Percentiles rank a stretch among this genome's conserved stretches.
phyloP scores from a whole-genome alignment of 2,329 filamentous ascomycete species.

The Boeremia exigua region DNA sequence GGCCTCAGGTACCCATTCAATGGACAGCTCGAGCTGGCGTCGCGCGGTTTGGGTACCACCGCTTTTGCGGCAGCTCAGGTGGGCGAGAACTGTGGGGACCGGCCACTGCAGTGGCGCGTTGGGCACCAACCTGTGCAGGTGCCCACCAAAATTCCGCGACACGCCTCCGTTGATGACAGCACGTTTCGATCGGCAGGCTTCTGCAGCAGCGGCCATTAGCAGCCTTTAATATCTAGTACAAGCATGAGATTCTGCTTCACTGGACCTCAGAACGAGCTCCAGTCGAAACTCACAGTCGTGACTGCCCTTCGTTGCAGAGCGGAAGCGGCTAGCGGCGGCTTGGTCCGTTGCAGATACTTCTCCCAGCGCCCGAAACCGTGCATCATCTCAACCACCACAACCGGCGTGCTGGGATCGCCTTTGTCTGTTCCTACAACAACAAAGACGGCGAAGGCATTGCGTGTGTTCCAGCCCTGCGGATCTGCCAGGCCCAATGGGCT shows the following conservation, averaged over 20 bases:
- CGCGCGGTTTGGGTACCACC: slow-evolving; percentile 36
- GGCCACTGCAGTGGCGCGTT: slow-evolving; percentile 34
- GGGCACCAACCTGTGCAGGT: slow-evolving; percentile 31
- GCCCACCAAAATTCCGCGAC: slow-evolving; percentile 23
- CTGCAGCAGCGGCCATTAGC: not conserved
- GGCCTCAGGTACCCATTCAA: slow-evolving; percentile 35
- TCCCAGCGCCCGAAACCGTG: slow-evolving; percentile 15
- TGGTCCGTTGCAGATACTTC: slow-evolving; percentile 13
- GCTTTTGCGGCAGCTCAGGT: slow-evolving; percentile 30
- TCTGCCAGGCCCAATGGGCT: slow-evolving; percentile 10
- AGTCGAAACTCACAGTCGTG: not conserved
- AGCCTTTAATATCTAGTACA: too few species aligned
- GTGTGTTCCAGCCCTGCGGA: slow-evolving; percentile 8
- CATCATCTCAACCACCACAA: slow-evolving; percentile 15
- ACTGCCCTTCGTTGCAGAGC: not conserved
- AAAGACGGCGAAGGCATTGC: slow-evolving; percentile 23
- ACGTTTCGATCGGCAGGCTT: slow-evolving; percentile 6
- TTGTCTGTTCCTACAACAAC: slow-evolving; percentile 7
- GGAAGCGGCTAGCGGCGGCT: slow-evolving; percentile 11
- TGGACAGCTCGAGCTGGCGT: slow-evolving; percentile 28
- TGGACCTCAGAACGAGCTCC: not conserved
- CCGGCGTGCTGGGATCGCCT: slow-evolving; percentile 11
- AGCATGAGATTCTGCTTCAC: not conserved
- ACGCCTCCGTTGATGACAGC: slow-evolving; percentile 15
- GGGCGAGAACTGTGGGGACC: slow-evolving; percentile 35